These are phyloP conservation scores for Aspergillus phoenicis DNA, from an alignment of 2,329 filamentous ascomycete genomes.

Conservation along the genomic window DNA sequence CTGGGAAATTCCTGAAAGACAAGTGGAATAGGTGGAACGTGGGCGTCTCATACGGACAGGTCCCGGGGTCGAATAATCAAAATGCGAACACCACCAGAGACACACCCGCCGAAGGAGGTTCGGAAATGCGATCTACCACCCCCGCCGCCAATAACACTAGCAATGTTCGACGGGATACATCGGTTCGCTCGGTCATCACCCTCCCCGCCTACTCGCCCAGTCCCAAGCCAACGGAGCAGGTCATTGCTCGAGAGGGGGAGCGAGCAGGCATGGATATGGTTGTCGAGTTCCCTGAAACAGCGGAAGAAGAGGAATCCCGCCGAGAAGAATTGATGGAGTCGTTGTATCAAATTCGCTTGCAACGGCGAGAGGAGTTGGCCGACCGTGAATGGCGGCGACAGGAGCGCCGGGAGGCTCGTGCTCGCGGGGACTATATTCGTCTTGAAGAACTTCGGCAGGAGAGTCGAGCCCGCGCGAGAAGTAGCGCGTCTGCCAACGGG, in stretches of 20 bases:
- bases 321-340: slow-evolving; percentile 91
- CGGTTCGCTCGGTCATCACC: slow-evolving; percentile 90
- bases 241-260: slow-evolving; percentile 87
- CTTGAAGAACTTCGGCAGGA: slow-evolving; percentile 65
- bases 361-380: slow-evolving; percentile 72
- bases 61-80: slow-evolving; percentile 29
- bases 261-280: slow-evolving; percentile 89
- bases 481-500: slow-evolving; percentile 30
- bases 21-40: slow-evolving; percentile 56
- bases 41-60: slow-evolving; percentile 45
- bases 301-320: slow-evolving; percentile 74
- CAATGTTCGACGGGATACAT: slow-evolving; percentile 76
- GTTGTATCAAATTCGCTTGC: slow-evolving; percentile 82
- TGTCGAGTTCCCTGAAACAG: slow-evolving; percentile 78
- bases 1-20: slow-evolving; percentile 54
- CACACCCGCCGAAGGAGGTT: slow-evolving; percentile 30
- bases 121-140: slow-evolving; percentile 30
- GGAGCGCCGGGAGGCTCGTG: slow-evolving; percentile 70
- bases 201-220: slow-evolving; percentile 79
- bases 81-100: slow-evolving; percentile 30
- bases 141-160: slow-evolving; percentile 21
- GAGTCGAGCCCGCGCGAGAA: slow-evolving; percentile 55
- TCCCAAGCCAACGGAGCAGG: slow-evolving; percentile 73
- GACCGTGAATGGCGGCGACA: slow-evolving; percentile 77
- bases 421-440: slow-evolving; percentile 68